Base-by-base conservation (phyloP, 2,329 filamentous ascomycete genomes). In the Trichoderma lentiforme region DNA sequence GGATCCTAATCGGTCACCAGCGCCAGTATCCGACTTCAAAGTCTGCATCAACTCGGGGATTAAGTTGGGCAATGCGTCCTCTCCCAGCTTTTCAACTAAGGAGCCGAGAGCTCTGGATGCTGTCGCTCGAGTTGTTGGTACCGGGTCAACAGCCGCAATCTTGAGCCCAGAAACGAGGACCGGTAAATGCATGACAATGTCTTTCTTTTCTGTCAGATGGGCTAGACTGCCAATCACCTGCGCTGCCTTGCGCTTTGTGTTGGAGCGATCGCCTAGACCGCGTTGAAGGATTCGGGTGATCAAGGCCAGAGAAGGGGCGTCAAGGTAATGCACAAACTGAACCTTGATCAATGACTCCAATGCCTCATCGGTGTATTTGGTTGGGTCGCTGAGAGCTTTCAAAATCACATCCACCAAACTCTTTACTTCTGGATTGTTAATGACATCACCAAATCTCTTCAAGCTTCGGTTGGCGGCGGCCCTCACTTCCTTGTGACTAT, bases 221-320 rank as follows among this genome's bases (percentile, higher is more conserved):
- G 96, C 96, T 79, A 99, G 86, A 84, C 95, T 98, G 77, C 96
- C 96, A 82, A 99, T 99, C 76, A 99, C 97, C 79, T 99, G 96
- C 2, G 96, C 91, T 68, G 97, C 93, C 83, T 99, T 99, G 76
- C 95, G 90, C 84, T 99, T 99, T 11, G 96, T 99, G 74, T 92
- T 93, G 71, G 97, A 99, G 63, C 97, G 89, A 79, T 98, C 96
- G 70, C 90, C 90, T 53, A 99, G 85, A 72, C 96, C 96, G 80
- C 97, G 93, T 82, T 99, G 95, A 43, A 99, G 86, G 76, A 99
- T 98, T 74, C 96, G 93, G 61, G 96, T 97, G 74, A 99, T 94
- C 68, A 99, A 88, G 24, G 96, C 96, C 77, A 99, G 86, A 2
- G 97, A 99, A 6, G 96, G 96, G 1, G 97, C 93, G 81, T 99